Conservation (phyloP, 1,284 basidiomycete genomes). For the Ustilago lituana region DNA sequence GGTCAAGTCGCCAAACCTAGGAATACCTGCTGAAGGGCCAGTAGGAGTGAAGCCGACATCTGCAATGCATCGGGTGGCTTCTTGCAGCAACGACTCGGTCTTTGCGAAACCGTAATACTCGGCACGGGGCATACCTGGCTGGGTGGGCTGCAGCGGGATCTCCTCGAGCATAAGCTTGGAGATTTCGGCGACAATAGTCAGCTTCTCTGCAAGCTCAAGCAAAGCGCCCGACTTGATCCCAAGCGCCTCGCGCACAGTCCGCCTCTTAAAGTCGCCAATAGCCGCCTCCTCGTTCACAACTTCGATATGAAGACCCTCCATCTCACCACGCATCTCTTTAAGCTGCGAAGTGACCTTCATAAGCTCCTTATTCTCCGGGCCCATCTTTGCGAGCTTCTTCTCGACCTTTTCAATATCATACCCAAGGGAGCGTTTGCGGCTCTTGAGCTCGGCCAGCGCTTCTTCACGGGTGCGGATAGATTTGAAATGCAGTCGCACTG, state of each 20-base stretch:
- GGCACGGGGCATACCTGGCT: constrained; percentile 80
- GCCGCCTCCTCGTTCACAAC: constrained; percentile 85
- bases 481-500: constrained; percentile 74
- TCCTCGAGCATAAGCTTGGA: constrained; percentile 83
- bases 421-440: constrained; percentile 75
- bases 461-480: constrained; percentile 85
- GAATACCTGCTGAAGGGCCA: constrained; percentile 39
- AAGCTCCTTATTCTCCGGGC: constrained; percentile 85
- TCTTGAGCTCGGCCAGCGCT: constrained; percentile 79
- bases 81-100: constrained; percentile 56
- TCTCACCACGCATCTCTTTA: constrained; percentile 80
- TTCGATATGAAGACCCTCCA: constrained; percentile 78
- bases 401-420: constrained; percentile 86
- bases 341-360: constrained; percentile 79
- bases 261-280: constrained; percentile 85
- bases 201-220: constrained; percentile 85
- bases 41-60: constrained; percentile 56
- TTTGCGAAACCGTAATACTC: constrained; percentile 72
- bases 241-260: constrained; percentile 77
- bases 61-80: constrained; percentile 54
- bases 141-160: constrained; percentile 81
- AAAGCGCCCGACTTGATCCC: constrained; percentile 87
- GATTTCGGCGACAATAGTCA: constrained; percentile 82
- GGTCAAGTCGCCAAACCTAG: constrained; percentile 32
- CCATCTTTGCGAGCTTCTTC: constrained; percentile 89